Conservation (phyloP, 352 stramenopile genomes). For the Pythium rishiriense region DNA sequence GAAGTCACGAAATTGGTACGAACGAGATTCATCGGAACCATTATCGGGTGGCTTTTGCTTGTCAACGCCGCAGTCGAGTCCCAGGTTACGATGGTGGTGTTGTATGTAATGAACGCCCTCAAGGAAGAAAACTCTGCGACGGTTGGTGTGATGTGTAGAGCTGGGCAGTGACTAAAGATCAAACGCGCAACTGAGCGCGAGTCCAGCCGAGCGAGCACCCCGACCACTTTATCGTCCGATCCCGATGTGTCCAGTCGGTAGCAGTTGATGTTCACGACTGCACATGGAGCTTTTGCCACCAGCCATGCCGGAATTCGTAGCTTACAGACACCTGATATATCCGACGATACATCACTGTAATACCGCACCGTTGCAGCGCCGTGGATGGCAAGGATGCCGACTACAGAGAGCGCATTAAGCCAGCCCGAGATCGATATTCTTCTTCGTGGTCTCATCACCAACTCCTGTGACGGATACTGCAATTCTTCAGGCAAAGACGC, state of each 20-base stretch:
- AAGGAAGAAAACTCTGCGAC: not conserved
- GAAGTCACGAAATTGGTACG: not conserved
- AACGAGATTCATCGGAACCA: slow-evolving; percentile 6
- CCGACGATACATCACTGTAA: not conserved
- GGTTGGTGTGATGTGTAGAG: not conserved
- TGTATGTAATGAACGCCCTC: not conserved
- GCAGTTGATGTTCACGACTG: not conserved
- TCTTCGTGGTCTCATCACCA: not conserved
- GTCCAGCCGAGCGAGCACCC: not conserved
- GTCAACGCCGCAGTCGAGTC: not conserved
- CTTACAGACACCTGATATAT: not conserved
- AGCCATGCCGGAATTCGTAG: not conserved
- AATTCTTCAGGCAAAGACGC: not conserved
- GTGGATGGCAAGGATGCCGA: not conserved
- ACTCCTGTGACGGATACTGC: not conserved
- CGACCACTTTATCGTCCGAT: not conserved
- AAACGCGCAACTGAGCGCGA: not conserved
- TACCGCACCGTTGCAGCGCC: not conserved
- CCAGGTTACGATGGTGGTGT: not conserved
- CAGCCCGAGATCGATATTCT: not conserved
- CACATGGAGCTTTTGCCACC: not conserved
- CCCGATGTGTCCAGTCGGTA: not conserved
- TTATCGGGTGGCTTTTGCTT: not conserved
- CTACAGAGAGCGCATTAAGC: not conserved
- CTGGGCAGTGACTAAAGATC: not conserved